Evolutionary conservation across 495 filamentous ascomycete genomes (phyloP), one percentile per base, ranked within the genome.

Genomic region (Penicillium maclennaniae): DNA sequence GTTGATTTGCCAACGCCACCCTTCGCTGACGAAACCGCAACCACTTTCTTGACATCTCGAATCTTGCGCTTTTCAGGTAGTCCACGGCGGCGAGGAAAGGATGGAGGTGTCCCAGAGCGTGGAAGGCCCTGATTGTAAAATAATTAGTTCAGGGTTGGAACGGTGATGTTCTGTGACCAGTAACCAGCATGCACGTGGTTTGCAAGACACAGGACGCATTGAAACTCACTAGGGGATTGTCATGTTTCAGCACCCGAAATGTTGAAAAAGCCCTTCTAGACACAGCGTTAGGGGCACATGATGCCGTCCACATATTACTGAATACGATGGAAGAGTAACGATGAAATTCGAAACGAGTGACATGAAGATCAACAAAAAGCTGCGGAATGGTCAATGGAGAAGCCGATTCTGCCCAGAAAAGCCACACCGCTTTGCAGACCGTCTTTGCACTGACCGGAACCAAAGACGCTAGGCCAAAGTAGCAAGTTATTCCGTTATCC

Each of bases 1-100:
- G 93, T 99, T 41, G 87, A 92, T 65, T 99, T 99, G 1, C 93
- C 93, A 1, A 99, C 93, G 34, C 93, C 93, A 9, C 93, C 93
- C 61, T 99, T 99, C 6, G 95, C 93, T 0, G 91, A 96, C 34
- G 89, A 95, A 16, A 99, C 87, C 27, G 89, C 92, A 50, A 99
- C 79, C 16, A 96, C 82, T 62, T 97, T 93, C 60, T 80, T 78
- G 43, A 97, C 92, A 65, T 87, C 81, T 16, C 79, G 80, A 56
- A 99, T 92, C 62, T 77, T 79, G 47, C 89, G 83, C 59, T 88
- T 86, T 52, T 87, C 74, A 2, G 93, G 95, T 8, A 97, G 80
- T 21, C 91, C 89, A 56, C 91, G 84, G 54, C 91, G 90, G 40
- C 89, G 85, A 23, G 86, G 87, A 58, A 95, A 82, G 47, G 78